Evolutionary conservation across 192 early-diverging fungal genomes (phyloP).

Genomic region (Obelidium mucronatum): DNA sequence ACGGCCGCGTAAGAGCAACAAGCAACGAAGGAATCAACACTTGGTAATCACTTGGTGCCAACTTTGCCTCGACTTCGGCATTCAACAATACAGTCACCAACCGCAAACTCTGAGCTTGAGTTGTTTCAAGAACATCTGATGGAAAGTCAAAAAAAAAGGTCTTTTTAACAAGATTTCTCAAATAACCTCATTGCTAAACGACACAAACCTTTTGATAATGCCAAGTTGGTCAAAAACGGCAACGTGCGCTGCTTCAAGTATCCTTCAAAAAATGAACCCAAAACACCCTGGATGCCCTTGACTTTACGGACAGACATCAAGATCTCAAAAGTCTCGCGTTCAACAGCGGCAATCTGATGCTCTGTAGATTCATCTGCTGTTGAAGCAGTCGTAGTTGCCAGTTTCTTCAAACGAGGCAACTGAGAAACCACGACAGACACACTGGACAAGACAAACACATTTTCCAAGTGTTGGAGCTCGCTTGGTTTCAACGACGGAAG

Average conservation of each 20-base stretch:
- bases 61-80: neutral
- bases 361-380: too few species aligned
- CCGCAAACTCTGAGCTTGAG: slow-evolving; percentile 28
- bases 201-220: too few species aligned
- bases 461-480: neutral
- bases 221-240: slow-evolving; percentile 12
- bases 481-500: neutral
- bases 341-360: neutral
- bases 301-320: neutral
- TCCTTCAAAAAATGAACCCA: slow-evolving; percentile 5
- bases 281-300: neutral
- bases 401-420: slow-evolving; percentile 1
- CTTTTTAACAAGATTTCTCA: neutral
- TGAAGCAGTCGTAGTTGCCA: too few species aligned
- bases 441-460: neutral
- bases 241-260: slow-evolving; percentile 4
- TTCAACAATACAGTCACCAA: slow-evolving; percentile 10
- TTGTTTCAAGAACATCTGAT: neutral
- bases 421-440: neutral
- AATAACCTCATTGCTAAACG: neutral
- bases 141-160: neutral
- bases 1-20: slow-evolving; percentile 64
- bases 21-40: slow-evolving; percentile 71
- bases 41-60: slow-evolving; percentile 53
- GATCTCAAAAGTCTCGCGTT: slow-evolving; percentile 20